Percentiles rank a stretch among this genome's conserved stretches.
These are phyloP conservation scores for Solanum ossicruentum DNA, from an alignment of 257 asterid genomes.

Conservation along the genomic window DNA sequence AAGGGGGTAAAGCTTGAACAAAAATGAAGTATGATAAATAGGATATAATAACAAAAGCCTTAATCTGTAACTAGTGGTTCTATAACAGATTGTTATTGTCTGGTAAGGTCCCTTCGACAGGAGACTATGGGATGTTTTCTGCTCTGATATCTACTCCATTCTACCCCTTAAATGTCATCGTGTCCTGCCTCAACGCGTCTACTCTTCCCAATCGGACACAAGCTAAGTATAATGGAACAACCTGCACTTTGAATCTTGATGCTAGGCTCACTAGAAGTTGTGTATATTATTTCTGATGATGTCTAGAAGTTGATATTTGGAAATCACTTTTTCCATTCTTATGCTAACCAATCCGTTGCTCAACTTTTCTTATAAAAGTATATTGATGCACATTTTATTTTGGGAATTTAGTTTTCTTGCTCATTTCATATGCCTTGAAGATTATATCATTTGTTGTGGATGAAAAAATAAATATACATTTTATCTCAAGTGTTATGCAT, in stretches of 20 bases:
- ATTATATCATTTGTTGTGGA: not conserved
- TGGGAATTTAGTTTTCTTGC: not conserved
- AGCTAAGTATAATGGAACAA: not conserved
- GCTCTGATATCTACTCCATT: not conserved
- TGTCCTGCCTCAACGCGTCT: not conserved
- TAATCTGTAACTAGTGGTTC: not conserved
- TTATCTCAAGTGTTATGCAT: not conserved
- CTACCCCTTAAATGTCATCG: not conserved
- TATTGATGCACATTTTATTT: not conserved
- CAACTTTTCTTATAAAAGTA: not conserved
- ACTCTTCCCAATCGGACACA: not conserved
- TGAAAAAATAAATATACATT: not conserved
- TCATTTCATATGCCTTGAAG: not conserved
- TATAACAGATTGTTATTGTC: not conserved
- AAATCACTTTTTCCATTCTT: not conserved
- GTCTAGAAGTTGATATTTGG: not conserved
- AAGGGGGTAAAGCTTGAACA: not conserved
- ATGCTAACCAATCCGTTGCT: not conserved
- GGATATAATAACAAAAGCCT: not conserved
- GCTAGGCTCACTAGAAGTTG: not conserved
- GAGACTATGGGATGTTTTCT: not conserved
- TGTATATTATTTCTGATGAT: not conserved
- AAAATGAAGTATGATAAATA: not conserved
- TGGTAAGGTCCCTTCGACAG: not conserved
- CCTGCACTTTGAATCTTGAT: not conserved